A percentile compares a stretch with the other conserved stretches of the same genome.
Conservation (phyloP, 371 early-diverging fungal genomes). For the Circinella minor region DNA sequence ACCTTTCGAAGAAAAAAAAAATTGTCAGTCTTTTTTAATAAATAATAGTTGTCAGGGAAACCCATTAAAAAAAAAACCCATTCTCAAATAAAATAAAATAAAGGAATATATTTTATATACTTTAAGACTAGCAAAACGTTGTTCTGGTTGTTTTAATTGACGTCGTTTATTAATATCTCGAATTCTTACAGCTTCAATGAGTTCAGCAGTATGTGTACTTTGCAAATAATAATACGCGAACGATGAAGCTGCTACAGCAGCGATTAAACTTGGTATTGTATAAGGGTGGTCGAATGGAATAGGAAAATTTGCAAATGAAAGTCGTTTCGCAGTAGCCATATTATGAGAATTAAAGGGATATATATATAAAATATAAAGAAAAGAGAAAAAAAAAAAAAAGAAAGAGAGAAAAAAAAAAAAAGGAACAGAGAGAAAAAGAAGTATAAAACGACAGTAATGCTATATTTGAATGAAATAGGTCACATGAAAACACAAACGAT, state of each 20-base stretch:
- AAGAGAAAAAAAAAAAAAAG: neutral
- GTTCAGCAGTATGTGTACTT: slow-evolving; percentile 41
- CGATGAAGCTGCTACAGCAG: slow-evolving; percentile 46
- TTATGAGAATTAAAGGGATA: neutral
- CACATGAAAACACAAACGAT: slow-evolving; percentile 2
- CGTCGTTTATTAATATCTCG: slow-evolving; percentile 41
- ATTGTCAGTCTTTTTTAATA: neutral
- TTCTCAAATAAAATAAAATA: neutral
- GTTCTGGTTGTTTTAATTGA: slow-evolving; percentile 38
- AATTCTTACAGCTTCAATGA: slow-evolving; percentile 47
- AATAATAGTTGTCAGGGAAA: too few relatives aligned
- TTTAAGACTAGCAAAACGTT: slow-evolving; percentile 49
- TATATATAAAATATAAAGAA: neutral
- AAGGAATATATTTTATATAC: slow-evolving; percentile 9
- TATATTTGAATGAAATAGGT: neutral
- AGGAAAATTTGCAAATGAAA: slow-evolving; percentile 53
- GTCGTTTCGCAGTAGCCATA: slow-evolving; percentile 36
- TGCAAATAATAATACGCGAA: slow-evolving; percentile 50
- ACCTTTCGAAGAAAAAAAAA: too few relatives aligned
- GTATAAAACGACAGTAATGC: neutral
- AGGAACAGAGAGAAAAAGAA: neutral
- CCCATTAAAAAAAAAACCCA: too few relatives aligned
- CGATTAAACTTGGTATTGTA: slow-evolving; percentile 43
- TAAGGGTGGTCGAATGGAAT: slow-evolving; percentile 60
- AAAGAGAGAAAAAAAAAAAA: slow-evolving; percentile 3